Evolutionary conservation across 352 stramenopile species (phyloP), one percentile per base, ranked within the genome.

Genomic region (Peronosclerospora sorghi): DNA sequence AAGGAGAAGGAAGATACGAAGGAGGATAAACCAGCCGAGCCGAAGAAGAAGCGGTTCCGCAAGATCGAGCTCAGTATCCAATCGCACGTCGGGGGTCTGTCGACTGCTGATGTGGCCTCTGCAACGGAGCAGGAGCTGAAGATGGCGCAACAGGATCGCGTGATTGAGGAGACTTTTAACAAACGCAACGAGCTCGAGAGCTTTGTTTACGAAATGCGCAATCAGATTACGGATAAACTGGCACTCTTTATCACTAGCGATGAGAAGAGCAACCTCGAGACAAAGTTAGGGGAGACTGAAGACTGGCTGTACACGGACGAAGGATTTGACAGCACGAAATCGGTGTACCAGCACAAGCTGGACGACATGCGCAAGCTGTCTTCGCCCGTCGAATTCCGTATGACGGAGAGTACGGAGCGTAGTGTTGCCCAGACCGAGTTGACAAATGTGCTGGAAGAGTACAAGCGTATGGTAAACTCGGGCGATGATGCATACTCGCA

Each of bases 291-390:
- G 32, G 82, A 80, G n/a, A 82, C 73, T 26, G 95, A 99, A 62
- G 94, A 98, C 62, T 99, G 96, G 96, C 59, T 99, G 38, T 99
- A 99, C 74, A 95, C 96, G 59, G 96, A 99, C 59, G 94, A 98
- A 53, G 96, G 96, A 39, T 99, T 98, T 48, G 95, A 99, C 68
- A 96, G 88, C 47, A 96, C 77, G 44, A 98, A 98, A 68, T 96
- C 86, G 40, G 85, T 97, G 20, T 99, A 98, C 71, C 73, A 94
- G 40, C 65, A 62, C 20, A 98, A 98, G 72, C 70, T 99, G 14
- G 76, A 83, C 41, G 90, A 97, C 28, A 72, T 99, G 39, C 90
- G 94, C 53, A 81, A 83, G 54, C 42, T 96, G 26, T 94, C 95
- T 41, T 76, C 85, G 39, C 94, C 95, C 2, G 91, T 99, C 34